A percentile compares a stretch with the other conserved stretches of the same genome.
Evolutionary conservation across 495 filamentous ascomycete species (phyloP).

Genomic region (Trichoderma reesei): DNA sequence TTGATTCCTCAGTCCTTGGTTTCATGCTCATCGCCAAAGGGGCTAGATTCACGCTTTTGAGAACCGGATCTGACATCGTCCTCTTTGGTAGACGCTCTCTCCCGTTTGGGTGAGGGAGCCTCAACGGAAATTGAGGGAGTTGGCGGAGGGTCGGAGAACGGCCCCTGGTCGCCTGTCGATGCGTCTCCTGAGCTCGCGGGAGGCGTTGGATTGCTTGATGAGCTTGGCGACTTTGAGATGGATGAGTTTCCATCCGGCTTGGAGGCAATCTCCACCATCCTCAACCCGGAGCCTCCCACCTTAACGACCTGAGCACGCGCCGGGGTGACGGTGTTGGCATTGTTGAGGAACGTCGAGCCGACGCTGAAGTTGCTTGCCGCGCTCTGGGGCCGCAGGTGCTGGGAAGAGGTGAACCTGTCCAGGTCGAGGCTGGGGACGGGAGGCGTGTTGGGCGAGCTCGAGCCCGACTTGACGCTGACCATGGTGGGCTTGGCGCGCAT

Average conservation of each 20-base stretch:
- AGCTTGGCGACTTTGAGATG: conserved; percentile 14
- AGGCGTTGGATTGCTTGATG: background rate
- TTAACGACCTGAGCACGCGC: conserved; percentile 44
- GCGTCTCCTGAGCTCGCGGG: conserved; percentile 13
- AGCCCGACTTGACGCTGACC: conserved; percentile 71
- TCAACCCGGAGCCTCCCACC: conserved; percentile 35
- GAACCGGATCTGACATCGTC: conserved; percentile 9
- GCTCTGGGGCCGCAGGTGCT: conserved; percentile 35
- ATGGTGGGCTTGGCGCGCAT: conserved; percentile 79
- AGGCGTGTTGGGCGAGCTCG: conserved; percentile 36
- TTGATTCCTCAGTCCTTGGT: conserved; percentile 25
- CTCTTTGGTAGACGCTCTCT: background rate
- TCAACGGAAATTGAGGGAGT: background rate
- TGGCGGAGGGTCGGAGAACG: conserved; percentile 47
- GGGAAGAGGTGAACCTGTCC: conserved; percentile 35
- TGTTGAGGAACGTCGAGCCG: conserved; percentile 55
- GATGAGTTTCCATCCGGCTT: background rate
- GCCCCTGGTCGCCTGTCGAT: conserved; percentile 20
- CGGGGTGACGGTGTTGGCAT: conserved; percentile 40
- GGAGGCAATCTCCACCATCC: conserved; percentile 29
- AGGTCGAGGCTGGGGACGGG: conserved; percentile 47
- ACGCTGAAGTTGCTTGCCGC: conserved; percentile 47
- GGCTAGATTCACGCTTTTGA: conserved; percentile 33
- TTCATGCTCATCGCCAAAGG: conserved; percentile 49
- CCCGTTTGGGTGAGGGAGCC: background rate